phyloP scores from a whole-genome alignment of 148 eudicot genomes.

The Fagopyrum tataricum region DNA sequence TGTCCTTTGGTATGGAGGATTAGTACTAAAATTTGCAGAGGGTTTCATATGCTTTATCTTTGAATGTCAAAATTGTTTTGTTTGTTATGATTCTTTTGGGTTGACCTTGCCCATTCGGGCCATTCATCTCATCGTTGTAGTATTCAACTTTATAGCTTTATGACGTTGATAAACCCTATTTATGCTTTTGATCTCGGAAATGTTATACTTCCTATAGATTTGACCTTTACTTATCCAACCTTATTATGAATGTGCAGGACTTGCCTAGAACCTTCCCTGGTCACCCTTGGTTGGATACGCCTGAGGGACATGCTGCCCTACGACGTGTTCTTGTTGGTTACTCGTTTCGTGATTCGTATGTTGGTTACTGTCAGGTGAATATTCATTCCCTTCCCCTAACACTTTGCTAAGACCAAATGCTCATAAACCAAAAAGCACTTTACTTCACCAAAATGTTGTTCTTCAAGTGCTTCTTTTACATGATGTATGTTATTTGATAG shows the following conservation, averaged over 20 bases:
- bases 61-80: not conserved
- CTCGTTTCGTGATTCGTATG: slow-evolving; percentile 94
- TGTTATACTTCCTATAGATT: not conserved
- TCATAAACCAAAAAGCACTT: not conserved
- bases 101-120: not conserved
- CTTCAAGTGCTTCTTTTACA: not conserved
- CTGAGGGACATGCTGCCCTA: slow-evolving; percentile 86
- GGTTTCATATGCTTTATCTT: not conserved
- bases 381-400: not conserved
- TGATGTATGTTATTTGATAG: too few relatives aligned
- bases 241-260: slow-evolving; percentile 44
- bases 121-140: not conserved
- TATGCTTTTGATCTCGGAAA: not conserved
- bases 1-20: not conserved
- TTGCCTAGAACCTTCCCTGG: slow-evolving; percentile 95
- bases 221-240: not conserved
- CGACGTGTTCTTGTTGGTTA: slow-evolving; percentile 95
- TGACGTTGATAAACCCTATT: not conserved
- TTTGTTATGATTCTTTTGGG: not conserved
- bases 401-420: not conserved
- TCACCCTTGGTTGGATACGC: slow-evolving; percentile 92
- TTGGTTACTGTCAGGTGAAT: slow-evolving; percentile 93
- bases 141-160: not conserved
- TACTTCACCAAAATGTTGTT: not conserved
- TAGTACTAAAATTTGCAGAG: not conserved